Conservation (phyloP, 2,329 filamentous ascomycete genomes). For the Penicillium hesseltinei region DNA sequence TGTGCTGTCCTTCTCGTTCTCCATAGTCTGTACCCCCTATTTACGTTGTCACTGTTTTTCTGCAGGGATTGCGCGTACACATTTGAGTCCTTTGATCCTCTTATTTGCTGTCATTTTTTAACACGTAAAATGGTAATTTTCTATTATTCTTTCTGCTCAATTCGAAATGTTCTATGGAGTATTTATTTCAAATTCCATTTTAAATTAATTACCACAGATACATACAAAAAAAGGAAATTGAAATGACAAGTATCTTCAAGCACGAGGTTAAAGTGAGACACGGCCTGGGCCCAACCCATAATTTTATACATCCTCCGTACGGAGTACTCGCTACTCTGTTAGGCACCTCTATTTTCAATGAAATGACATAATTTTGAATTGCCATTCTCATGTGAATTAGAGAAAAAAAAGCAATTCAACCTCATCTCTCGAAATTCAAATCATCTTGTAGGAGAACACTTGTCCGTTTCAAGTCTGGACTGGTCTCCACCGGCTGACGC, state of each 20-base stretch:
- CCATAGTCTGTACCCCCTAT: background rate
- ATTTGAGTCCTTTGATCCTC: background rate
- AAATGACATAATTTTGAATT: background rate
- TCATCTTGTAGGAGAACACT: background rate
- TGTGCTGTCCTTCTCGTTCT: background rate
- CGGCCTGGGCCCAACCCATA: background rate
- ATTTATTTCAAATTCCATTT: background rate
- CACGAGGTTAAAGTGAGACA: slow-evolving; percentile 3
- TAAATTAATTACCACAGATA: background rate
- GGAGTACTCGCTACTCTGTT: no score
- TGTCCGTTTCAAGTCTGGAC: slow-evolving; percentile 9
- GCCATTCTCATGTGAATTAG: background rate
- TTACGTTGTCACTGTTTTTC: background rate
- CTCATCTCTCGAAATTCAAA: background rate
- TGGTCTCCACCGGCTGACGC: background rate
- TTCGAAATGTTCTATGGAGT: background rate
- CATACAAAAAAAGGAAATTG: background rate
- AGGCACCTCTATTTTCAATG: background rate
- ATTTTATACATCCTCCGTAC: background rate
- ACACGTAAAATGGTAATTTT: background rate
- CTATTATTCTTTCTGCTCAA: background rate
- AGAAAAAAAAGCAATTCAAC: background rate
- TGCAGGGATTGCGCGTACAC: slow-evolving; percentile 6
- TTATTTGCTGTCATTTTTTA: background rate
- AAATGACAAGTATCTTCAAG: background rate